Evolutionary conservation across 257 asterid genomes (phyloP), one percentile per base, ranked within the genome.

Genomic region (Solanum pinnatisectum): DNA sequence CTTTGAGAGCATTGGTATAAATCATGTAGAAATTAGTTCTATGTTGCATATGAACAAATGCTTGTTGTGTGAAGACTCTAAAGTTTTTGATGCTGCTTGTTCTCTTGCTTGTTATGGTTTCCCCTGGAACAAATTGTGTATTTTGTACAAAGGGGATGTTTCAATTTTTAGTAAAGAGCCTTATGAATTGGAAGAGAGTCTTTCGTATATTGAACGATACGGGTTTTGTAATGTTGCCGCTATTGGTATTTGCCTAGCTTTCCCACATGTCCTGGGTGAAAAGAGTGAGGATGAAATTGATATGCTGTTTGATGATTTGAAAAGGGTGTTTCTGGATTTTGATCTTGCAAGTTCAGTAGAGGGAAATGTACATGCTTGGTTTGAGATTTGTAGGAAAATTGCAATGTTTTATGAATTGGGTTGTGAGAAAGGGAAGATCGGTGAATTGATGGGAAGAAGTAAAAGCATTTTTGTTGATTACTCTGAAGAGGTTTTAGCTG

Each of bases 1-100:
- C 84, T 90, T 88, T 35, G 98, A 94, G 88, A 94, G 98, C 87
- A 94, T 94, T 85, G 98, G 96, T 5, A 83, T 93, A 27, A 70
- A 65, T 63, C 81, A 49, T 39, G 39, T n/a, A 20, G 88, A 82
- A 33, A 91, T 77, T 85, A 89, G 63, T 49, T 37, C 84, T 32
- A 36, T 87, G 88, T 72, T 90, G 8, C 92, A 90, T 60, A 78
- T 77, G 36, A 83, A 92, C 12, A 65, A 89, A 5, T 88, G 91
- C 76, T 95, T 92, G 33, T 90, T 95, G 35, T 90, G 92, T 85
- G 96, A 87, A 77, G 86, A 94, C 87, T 90, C 90, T 89, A 87
- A 87, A 88, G 90, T 91, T 56, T 94, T 93, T 42, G 85, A 88
- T 87, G 93, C 85, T 79, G 90, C 91, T 71, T 89, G 94, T 92